These are phyloP conservation scores for Jacaranda copaia DNA, from an alignment of 257 asterid genomes.

Conservation along the genomic window DNA sequence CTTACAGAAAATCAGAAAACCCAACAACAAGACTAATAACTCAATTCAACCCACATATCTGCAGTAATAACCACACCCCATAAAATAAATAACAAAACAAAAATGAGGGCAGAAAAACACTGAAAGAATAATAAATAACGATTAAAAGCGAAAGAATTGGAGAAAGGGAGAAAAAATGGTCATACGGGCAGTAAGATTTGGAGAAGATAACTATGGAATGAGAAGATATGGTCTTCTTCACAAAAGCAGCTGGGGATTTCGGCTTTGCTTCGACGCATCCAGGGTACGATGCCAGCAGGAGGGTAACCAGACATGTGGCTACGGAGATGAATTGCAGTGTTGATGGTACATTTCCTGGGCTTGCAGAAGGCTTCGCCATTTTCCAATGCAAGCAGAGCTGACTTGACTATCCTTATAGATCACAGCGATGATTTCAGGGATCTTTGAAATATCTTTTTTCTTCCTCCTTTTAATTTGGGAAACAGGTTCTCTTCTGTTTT, in stretches of 20 bases:
- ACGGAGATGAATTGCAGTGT: constrained; percentile 38
- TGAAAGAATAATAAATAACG: background rate
- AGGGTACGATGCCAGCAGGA: constrained; percentile 42
- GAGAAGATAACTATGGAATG: constrained; percentile 84
- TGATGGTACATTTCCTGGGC: constrained; percentile 26
- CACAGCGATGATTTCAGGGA: constrained; percentile 16
- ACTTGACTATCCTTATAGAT: constrained; percentile 21
- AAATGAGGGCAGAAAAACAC: background rate
- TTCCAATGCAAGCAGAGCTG: constrained; percentile 37
- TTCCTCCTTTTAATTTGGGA: background rate
- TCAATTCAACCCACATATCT: background rate
- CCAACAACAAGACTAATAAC: background rate
- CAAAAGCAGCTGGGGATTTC: constrained; percentile 53
- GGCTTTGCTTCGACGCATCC: constrained; percentile 46
- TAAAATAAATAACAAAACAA: background rate
- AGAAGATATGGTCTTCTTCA: constrained; percentile 69
- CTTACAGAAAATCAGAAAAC: background rate
- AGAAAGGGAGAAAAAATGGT: background rate
- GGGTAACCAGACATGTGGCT: constrained; percentile 33
- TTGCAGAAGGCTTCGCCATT: constrained; percentile 42
- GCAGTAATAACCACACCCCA: background rate
- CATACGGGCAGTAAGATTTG: constrained; percentile 93
- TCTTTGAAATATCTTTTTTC: background rate
- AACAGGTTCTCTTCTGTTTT: background rate
- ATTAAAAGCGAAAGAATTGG: background rate